A percentile compares a stretch with the other conserved stretches of the same genome.
Conservation (phyloP, 768 basidiomycete genomes). For the Daedalea quercina region DNA sequence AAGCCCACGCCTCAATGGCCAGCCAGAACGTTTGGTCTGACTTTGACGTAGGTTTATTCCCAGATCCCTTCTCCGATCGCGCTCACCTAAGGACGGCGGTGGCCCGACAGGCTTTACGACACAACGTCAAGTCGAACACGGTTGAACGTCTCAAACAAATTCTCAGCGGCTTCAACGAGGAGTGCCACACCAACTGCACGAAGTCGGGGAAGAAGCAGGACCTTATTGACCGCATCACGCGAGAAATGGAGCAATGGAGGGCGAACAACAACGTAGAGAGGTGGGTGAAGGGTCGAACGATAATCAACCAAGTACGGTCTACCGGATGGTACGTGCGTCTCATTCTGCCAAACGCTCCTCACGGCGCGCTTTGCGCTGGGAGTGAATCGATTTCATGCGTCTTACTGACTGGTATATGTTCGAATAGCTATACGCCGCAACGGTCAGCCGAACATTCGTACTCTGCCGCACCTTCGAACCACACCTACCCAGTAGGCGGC, state of each 20-base stretch:
- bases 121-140: constrained; percentile 69
- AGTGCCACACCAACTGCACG: constrained; percentile 58
- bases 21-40: constrained; percentile 58
- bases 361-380: not conserved
- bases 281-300: constrained; percentile 63
- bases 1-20: constrained; percentile 39
- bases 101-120: constrained; percentile 54
- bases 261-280: constrained; percentile 48
- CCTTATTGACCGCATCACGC: constrained; percentile 69
- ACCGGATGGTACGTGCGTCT: constrained; percentile 54
- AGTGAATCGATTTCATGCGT: not conserved
- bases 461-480: constrained; percentile 2
- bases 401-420: not conserved
- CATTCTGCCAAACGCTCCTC: not conserved
- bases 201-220: constrained; percentile 87
- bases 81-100: not conserved
- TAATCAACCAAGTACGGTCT: constrained; percentile 60
- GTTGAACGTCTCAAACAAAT: constrained; percentile 85
- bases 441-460: constrained; percentile 8
- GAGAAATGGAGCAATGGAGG: constrained; percentile 56
- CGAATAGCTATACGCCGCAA: constrained; percentile 9
- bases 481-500: constrained; percentile 8
- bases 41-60: constrained; percentile 52
- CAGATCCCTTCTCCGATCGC: constrained; percentile 1
- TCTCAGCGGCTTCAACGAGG: constrained; percentile 69